These are phyloP conservation scores for Silene coronaria DNA, from an alignment of 179 eudicot genomes.

Conservation along the genomic window DNA sequence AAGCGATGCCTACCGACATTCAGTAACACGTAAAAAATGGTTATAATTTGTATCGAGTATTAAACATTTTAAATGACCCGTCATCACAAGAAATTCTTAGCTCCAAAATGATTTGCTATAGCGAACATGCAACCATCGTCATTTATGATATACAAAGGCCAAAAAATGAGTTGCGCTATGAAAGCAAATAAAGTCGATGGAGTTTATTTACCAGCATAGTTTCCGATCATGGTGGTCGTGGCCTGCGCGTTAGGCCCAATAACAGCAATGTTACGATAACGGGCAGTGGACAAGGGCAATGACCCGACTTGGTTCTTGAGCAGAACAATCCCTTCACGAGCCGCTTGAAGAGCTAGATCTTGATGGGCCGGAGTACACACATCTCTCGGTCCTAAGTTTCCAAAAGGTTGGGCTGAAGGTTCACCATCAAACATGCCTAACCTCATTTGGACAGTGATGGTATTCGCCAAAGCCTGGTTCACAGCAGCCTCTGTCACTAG, in stretches of 20 bases:
- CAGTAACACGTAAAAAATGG: too few species aligned
- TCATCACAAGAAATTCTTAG: too few species aligned
- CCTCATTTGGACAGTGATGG: slow-evolving; percentile 75
- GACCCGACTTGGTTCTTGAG: slow-evolving; percentile 48
- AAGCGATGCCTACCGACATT: slow-evolving; percentile 51
- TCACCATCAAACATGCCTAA: slow-evolving; percentile 91
- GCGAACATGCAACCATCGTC: too few species aligned
- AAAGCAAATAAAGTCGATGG: too few species aligned
- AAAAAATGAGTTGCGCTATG: too few species aligned
- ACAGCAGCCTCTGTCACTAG: slow-evolving; percentile 56
- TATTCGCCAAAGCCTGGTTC: slow-evolving; percentile 56
- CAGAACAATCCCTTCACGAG: slow-evolving; percentile 81
- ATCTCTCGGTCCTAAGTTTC: slow-evolving; percentile 58
- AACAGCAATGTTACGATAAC: slow-evolving; percentile 63
- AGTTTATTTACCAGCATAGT: slow-evolving; percentile 64
- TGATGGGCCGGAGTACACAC: slow-evolving; percentile 72
- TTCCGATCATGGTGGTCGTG: slow-evolving; percentile 85
- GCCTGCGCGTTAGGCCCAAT: slow-evolving; percentile 94
- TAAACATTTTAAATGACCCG: too few species aligned
- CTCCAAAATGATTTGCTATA: too few species aligned
- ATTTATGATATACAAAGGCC: too few species aligned
- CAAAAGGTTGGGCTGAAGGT: slow-evolving; percentile 59
- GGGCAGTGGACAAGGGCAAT: slow-evolving; percentile 51
- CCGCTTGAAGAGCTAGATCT: slow-evolving; percentile 86
- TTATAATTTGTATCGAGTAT: too few species aligned